phyloP scores from a whole-genome alignment of 106 monocot species.

The Narthecium ossifragum region DNA sequence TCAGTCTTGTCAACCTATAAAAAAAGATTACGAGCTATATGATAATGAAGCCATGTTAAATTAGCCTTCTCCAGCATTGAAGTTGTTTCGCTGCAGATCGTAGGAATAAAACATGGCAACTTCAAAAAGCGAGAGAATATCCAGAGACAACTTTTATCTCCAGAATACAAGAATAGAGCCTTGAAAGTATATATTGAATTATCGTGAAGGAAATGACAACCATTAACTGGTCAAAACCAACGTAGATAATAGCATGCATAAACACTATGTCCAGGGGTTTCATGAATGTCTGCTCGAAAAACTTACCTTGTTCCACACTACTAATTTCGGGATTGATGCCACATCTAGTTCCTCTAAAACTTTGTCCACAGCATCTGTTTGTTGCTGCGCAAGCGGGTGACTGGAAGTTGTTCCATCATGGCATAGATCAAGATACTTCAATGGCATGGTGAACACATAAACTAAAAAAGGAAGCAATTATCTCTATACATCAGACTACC shows the following conservation, averaged over 20 bases:
- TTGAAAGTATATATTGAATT: too few relatives aligned
- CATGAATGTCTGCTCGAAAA: too few relatives aligned
- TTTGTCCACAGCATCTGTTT: conserved; percentile 76
- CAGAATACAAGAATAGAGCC: too few relatives aligned
- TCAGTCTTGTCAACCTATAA: conserved; percentile 67
- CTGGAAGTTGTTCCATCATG: conserved; percentile 25
- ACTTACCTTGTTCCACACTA: conserved; percentile 94
- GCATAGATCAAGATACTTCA: background rate
- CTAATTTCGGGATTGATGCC: conserved; percentile 71
- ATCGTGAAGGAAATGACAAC: too few relatives aligned
- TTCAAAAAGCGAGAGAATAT: too few relatives aligned
- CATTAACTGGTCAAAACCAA: too few relatives aligned
- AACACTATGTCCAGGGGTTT: too few relatives aligned
- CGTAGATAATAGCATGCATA: too few relatives aligned
- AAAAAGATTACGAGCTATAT: background rate
- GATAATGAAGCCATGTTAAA: background rate
- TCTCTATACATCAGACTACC: conserved; percentile 24
- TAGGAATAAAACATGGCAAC: too few relatives aligned
- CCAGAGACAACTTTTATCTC: too few relatives aligned
- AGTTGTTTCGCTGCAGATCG: too few relatives aligned
- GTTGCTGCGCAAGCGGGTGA: conserved; percentile 81
- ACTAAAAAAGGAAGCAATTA: background rate
- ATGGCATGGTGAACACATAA: background rate
- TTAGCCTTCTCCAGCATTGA: too few relatives aligned
- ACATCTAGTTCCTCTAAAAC: conserved; percentile 81